Base-by-base conservation (phyloP, 345 rosid genomes). In the Gossypium arboreum region DNA sequence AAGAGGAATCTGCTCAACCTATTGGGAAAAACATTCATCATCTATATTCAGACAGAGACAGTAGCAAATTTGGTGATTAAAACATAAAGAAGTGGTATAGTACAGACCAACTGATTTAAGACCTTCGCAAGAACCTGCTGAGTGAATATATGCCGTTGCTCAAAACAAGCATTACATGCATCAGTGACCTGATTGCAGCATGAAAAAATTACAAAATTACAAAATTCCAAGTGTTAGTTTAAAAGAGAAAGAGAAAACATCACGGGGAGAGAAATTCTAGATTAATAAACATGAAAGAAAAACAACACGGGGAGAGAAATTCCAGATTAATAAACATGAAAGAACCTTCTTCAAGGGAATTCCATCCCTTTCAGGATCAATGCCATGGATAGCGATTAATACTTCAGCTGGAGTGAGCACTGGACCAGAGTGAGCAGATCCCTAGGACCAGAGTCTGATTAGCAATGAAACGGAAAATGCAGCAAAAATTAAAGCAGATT, bases 1-100 rank as follows among this genome's bases (percentile, higher is more conserved):
- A 79, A 95, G 90, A 68, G 99, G 99, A 84, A 86, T 95, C 84
- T 89, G 99, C 87, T 93, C 97, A 82, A 95, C 98, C 98, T 94
- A 86, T 81, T 83, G 76, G 80, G 43, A 58, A 74, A 64, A 80
- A 76, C 59, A 34, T 66, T 68, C 52, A 65, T 57, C 77, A 69
- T 72, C 52, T 20, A 48, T 54, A 25, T 66, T 64, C 70, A 76
- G 79, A 57, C 27, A 20, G 45, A 56, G 64, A 52, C 41, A 45
- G 2, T 18, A 50, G 39, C 66, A 68, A 68, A 52, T 44, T 73
- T 74, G 25, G 45, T 24, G 17, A 74, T 69, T 57, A 17, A 73
- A 68, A 24, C 25, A 29, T 16, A 57, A 13, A 34, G 66, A 25
- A 59, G 65, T 68, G 58, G 73, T 43, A 57, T 76, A 59, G 62